Conservation (phyloP, 257 asterid genomes). For the Solanum rostratum region DNA sequence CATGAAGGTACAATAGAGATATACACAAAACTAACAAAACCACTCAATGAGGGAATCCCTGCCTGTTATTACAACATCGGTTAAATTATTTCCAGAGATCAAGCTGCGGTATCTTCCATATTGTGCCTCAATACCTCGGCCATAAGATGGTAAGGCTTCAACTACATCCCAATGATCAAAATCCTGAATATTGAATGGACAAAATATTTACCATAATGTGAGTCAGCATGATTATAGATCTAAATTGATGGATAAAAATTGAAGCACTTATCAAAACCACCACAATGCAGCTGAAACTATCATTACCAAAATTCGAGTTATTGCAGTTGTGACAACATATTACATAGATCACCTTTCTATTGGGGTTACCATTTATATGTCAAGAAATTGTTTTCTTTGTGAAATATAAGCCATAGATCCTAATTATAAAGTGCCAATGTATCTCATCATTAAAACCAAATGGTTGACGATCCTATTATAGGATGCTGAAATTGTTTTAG, state of each 20-base stretch:
- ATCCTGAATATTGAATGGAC: conserved; percentile 11
- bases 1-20: background rate
- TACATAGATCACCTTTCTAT: background rate
- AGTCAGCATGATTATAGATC: background rate
- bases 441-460: background rate
- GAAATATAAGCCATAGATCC: background rate
- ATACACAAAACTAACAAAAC: background rate
- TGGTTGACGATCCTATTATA: background rate
- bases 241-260: background rate
- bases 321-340: background rate
- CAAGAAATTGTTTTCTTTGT: background rate
- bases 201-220: background rate
- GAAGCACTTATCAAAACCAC: background rate
- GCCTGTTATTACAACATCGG: conserved; percentile 42
- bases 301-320: background rate
- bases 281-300: background rate
- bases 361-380: background rate
- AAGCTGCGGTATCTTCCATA: conserved; percentile 37
- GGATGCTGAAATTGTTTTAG: background rate
- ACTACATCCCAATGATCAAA: conserved; percentile 25
- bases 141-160: conserved; percentile 37
- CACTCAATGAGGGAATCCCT: background rate
- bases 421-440: background rate
- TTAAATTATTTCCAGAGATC: conserved; percentile 26
- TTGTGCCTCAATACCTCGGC: conserved; percentile 30